These are phyloP conservation scores for Aquilaria agallochum DNA, from an alignment of 441 rosid species.

Conservation along the genomic window DNA sequence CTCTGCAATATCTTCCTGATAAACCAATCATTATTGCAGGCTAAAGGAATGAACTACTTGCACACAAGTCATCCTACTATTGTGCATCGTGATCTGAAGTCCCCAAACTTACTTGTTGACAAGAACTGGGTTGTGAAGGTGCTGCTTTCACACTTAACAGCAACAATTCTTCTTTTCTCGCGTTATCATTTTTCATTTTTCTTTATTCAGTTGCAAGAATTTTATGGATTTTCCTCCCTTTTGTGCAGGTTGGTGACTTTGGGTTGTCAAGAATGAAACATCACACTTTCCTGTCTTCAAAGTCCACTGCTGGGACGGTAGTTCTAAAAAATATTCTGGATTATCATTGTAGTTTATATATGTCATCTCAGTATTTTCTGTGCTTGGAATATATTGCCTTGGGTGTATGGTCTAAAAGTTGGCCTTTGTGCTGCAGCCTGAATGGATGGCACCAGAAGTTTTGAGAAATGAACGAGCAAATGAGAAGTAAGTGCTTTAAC, in stretches of 20 bases:
- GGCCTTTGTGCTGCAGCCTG: constrained; percentile 67
- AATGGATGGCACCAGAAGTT: constrained; percentile 99
- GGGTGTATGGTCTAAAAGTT: constrained; percentile 4
- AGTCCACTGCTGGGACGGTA: constrained; percentile 99
- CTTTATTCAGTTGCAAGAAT: not conserved
- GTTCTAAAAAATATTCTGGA: constrained; percentile 5
- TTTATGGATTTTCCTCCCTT: constrained; percentile 6
- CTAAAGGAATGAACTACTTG: constrained; percentile 96
- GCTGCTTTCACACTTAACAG: constrained; percentile 6
- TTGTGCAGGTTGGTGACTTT: constrained; percentile 80
- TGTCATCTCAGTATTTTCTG: constrained; percentile 1
- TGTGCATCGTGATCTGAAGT: constrained; percentile 95
- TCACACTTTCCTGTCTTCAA: constrained; percentile 91
- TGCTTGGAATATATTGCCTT: not conserved
- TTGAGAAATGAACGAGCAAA: constrained; percentile 96
- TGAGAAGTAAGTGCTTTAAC: constrained; percentile 69
- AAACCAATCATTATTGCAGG: constrained; percentile 39
- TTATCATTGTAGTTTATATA: not conserved
- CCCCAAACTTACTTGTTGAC: constrained; percentile 98
- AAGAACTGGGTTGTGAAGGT: constrained; percentile 99
- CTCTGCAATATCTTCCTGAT: constrained; percentile 1
- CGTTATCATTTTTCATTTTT: not conserved
- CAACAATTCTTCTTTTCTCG: constrained; percentile 1
- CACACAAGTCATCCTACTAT: constrained; percentile 95
- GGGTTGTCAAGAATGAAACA: constrained; percentile 96